Evolutionary conservation across 1,139 yeast species (phyloP).

Genomic region (Lodderomyces oxycetoniae): DNA sequence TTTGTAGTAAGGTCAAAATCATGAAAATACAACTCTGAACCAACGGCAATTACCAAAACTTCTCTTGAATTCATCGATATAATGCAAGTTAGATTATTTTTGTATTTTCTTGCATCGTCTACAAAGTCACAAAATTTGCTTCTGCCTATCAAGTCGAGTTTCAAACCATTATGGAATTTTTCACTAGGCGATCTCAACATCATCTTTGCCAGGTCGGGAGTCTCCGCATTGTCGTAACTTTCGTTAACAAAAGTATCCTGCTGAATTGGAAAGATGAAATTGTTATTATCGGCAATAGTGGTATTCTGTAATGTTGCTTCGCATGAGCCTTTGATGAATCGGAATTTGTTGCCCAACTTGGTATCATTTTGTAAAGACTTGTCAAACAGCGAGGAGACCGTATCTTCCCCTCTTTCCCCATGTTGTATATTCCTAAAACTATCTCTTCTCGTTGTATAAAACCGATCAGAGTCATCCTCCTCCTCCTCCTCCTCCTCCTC

Average conservation of each 20-base stretch:
- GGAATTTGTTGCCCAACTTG: too few relatives aligned
- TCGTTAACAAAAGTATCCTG: constrained; percentile 11
- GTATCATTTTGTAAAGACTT: too few relatives aligned
- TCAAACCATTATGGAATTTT: constrained; percentile 27
- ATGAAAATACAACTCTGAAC: constrained; percentile 28
- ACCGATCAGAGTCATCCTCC: constrained; percentile 24
- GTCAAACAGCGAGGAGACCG: too few relatives aligned
- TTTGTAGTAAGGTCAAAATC: constrained; percentile 23
- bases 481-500: constrained; percentile 7
- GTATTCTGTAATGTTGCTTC: too few relatives aligned
- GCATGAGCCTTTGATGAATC: too few relatives aligned
- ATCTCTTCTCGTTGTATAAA: constrained; percentile 23
- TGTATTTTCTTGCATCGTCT: constrained; percentile 20
- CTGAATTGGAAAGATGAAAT: constrained; percentile 10
- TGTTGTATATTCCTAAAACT: constrained; percentile 16
- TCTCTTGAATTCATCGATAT: constrained; percentile 16
- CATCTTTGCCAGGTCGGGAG: constrained; percentile 8
- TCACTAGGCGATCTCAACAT: constrained; percentile 28
- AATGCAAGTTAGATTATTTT: constrained; percentile 30
- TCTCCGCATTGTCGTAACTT: background rate
- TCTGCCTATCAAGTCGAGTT: constrained; percentile 21
- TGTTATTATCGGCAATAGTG: too few relatives aligned
- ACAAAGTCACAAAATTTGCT: constrained; percentile 9
- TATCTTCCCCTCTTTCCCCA: background rate
- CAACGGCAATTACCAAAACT: constrained; percentile 25